Evolutionary conservation across 2,329 filamentous ascomycete genomes (phyloP), one percentile per base, ranked within the genome.

Genomic region (Gaeumannomyces tritici): DNA sequence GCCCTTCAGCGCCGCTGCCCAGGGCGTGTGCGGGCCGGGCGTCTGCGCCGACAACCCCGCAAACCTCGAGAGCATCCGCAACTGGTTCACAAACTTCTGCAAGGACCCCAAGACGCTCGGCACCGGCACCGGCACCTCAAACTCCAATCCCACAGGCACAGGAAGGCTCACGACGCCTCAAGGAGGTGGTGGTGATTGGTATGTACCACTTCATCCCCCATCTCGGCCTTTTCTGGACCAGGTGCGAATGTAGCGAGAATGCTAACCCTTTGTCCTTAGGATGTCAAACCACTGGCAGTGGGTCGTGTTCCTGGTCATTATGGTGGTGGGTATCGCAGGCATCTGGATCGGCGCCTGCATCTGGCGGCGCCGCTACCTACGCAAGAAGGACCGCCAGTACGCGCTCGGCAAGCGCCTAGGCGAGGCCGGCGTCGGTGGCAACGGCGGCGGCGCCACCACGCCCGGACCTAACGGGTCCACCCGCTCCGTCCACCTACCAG

Each of bases 221-320:
- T 5, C 29, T 29, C 29, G 29, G 4, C 15, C 12, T 13, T 15
- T 35, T 35, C 12, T 15, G 2, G 11, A 15, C 33, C 12, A 15
- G 12, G 9, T 4, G 9, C 12, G 31, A 11, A 4, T 33, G 4
- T 11, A 7, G 4, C 33, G 33, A 13, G 11, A 15, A 12, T 12
- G 11, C 8, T 13, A 35, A 35, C 24, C 42, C 24, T n/a, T 11
- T 8, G 9, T 15, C 47, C 27, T 5, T 65, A 91, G 89, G 89
- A 75, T 90, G 60, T 80, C 82, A 9, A 80, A 78, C 31, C 90
- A 93, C 73, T 91, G 84, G 78, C 82, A 86, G 77, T 96, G 90
- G 90, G 84, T 96, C 57, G 80, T 93, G 65, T 91, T 95, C 81
- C 80, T 95, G 61, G 86, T 91, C 66, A 77, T 93, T 65, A 80